Percentiles rank a stretch among this genome's conserved stretches.
These are phyloP conservation scores for Phytophthora europaea DNA, from an alignment of 352 stramenopile genomes.

Conservation along the genomic window DNA sequence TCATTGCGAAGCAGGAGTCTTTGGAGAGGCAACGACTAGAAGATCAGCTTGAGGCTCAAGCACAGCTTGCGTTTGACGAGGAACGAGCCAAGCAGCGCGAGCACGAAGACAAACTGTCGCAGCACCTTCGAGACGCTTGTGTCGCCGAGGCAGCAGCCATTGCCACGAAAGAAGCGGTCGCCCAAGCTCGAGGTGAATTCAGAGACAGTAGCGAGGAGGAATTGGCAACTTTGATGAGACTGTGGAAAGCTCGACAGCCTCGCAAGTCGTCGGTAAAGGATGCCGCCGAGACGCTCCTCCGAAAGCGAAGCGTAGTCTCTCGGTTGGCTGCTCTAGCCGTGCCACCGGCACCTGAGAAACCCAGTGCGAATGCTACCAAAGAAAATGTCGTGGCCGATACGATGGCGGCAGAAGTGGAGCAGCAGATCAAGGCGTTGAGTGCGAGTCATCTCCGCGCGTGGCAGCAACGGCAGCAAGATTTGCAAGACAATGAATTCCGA, in stretches of 20 bases:
- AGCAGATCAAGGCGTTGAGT: slow-evolving; percentile 47
- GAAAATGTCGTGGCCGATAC: slow-evolving; percentile 29
- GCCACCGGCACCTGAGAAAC: not conserved
- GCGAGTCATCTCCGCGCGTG: slow-evolving; percentile 31
- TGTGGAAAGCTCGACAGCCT: slow-evolving; percentile 24
- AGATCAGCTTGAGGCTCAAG: slow-evolving; percentile 36
- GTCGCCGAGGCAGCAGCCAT: slow-evolving; percentile 18
- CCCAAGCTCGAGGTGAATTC: slow-evolving; percentile 15
- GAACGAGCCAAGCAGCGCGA: slow-evolving; percentile 35
- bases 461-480: slow-evolving; percentile 34
- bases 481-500: slow-evolving; percentile 32
- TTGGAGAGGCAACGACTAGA: slow-evolving; percentile 32
- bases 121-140: slow-evolving; percentile 30
- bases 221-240: slow-evolving; percentile 17
- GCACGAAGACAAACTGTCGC: slow-evolving; percentile 26
- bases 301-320: slow-evolving; percentile 18
- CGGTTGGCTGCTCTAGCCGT: slow-evolving; percentile 18
- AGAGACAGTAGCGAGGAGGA: slow-evolving; percentile 6
- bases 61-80: slow-evolving; percentile 29
- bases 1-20: slow-evolving; percentile 33
- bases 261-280: slow-evolving; percentile 3
- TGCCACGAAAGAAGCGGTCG: slow-evolving; percentile 31
- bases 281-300: not conserved
- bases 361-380: not conserved
- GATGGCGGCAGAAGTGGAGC: slow-evolving; percentile 42